Evolutionary conservation across 768 basidiomycete genomes (phyloP).

Genomic region (Suillus sp.): DNA sequence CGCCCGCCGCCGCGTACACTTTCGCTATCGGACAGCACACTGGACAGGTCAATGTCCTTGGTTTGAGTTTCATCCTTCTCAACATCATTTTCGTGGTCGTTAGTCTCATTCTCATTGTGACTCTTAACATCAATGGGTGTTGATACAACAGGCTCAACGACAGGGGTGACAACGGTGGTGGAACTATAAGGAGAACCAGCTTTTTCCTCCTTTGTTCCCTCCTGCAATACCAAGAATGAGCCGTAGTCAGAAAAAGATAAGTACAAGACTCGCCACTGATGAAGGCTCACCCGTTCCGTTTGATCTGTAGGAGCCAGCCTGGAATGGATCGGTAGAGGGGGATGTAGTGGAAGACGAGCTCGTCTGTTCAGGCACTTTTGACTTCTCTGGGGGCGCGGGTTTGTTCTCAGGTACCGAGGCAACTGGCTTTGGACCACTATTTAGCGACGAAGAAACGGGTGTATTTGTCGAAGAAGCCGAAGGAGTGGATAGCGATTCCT

Average conservation of each 20-base stretch:
- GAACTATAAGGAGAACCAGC: conserved; percentile 4
- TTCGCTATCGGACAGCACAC: conserved; percentile 26
- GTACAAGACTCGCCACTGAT: conserved; percentile 30
- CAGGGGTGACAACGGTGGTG: conserved; percentile 17
- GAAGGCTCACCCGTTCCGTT: conserved; percentile 34
- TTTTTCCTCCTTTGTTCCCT: conserved; percentile 9
- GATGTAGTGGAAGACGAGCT: not conserved
- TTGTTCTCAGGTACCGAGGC: not conserved
- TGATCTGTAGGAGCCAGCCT: conserved; percentile 9
- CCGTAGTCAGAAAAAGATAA: conserved; percentile 28
- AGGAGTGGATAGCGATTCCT: conserved; percentile 17
- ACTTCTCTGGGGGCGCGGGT: conserved; percentile 15
- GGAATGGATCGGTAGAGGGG: not conserved
- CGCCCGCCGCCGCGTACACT: not conserved
- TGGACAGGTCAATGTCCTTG: conserved; percentile 11
- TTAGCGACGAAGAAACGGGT: not conserved
- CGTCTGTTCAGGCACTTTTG: not conserved
- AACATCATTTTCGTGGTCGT: conserved; percentile 24
- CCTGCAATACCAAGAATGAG: conserved; percentile 32
- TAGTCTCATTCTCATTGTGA: conserved; percentile 27
- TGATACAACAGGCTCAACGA: conserved; percentile 31
- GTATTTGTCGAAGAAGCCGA: not conserved
- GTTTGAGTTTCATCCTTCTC: conserved; percentile 27
- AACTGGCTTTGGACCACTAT: not conserved
- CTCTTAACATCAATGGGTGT: conserved; percentile 23